phyloP scores from a whole-genome alignment of 129 eudicot species.

The Deinandra increscens region DNA sequence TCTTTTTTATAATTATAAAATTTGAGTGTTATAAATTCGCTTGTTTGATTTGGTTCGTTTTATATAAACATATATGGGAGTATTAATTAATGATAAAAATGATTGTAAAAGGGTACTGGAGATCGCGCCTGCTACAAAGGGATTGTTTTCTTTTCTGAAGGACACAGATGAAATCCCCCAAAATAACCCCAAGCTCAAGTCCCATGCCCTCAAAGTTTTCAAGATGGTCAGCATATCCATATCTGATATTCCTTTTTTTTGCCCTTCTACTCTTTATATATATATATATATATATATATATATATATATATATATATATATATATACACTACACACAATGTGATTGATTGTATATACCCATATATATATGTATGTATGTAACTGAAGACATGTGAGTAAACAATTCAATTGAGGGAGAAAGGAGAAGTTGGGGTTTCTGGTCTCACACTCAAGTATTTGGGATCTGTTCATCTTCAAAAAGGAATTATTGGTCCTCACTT shows the following conservation, averaged over 20 bases:
- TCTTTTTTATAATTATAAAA: too few relatives aligned
- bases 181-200: conserved; percentile 74
- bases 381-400: conserved; percentile 58
- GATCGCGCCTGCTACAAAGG: conserved; percentile 65
- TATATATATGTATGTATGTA: too few relatives aligned
- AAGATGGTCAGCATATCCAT: conserved; percentile 49
- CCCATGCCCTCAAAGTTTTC: conserved; percentile 76
- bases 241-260: not conserved
- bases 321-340: too few relatives aligned
- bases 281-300: not conserved
- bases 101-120: conserved; percentile 48
- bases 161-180: conserved; percentile 62
- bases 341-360: not conserved
- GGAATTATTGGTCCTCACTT: conserved; percentile 61
- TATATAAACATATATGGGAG: too few relatives aligned
- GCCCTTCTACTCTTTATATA: not conserved
- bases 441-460: conserved; percentile 60
- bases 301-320: too few relatives aligned
- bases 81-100: not conserved
- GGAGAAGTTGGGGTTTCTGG: conserved; percentile 63
- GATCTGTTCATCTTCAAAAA: conserved; percentile 58
- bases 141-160: conserved; percentile 64
- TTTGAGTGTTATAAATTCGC: too few relatives aligned
- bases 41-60: too few relatives aligned
- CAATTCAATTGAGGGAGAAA: conserved; percentile 66